phyloP scores from a whole-genome alignment of 2,329 filamentous ascomycete species.

The Nothomitra cinnamomea region DNA sequence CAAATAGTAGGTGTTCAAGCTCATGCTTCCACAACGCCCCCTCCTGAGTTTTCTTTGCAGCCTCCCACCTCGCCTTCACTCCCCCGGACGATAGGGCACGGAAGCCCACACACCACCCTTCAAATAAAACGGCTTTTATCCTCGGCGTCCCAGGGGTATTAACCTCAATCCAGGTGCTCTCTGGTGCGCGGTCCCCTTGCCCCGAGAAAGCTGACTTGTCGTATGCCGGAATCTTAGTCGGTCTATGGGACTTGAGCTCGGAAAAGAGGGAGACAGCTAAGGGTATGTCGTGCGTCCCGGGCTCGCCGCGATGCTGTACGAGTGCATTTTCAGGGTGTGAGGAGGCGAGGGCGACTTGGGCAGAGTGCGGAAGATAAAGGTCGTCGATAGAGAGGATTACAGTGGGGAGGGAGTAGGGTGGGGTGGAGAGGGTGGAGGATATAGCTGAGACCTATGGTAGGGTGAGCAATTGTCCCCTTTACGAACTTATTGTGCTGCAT shows the following conservation, averaged over 20 bases:
- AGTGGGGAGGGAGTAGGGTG: constrained; percentile 42
- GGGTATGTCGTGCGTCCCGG: constrained; percentile 62
- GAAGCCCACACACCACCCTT: constrained; percentile 88
- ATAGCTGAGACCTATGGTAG: constrained; percentile 40
- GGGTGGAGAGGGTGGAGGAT: constrained; percentile 38
- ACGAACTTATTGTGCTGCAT: constrained; percentile 13
- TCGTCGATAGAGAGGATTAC: constrained; percentile 75
- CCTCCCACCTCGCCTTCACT: constrained; percentile 35
- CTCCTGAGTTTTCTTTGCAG: constrained; percentile 32
- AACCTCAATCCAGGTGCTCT: constrained; percentile 38
- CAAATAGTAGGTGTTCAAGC: constrained; percentile 36
- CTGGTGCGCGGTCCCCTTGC: constrained; percentile 53
- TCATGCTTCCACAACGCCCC: constrained; percentile 35
- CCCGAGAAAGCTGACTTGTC: constrained; percentile 68
- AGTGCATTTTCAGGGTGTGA: constrained; percentile 55
- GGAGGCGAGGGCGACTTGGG: constrained; percentile 47
- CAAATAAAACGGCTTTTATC: constrained; percentile 55
- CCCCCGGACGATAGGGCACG: constrained; percentile 40
- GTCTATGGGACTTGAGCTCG: constrained; percentile 32
- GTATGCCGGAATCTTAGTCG: constrained; percentile 53
- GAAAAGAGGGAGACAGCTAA: constrained; percentile 48
- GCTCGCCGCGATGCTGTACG: constrained; percentile 67
- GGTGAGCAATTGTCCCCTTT: neutral
- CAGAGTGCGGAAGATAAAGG: constrained; percentile 61
- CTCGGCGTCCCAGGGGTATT: constrained; percentile 21